Evolutionary conservation across 2,329 filamentous ascomycete genomes (phyloP).

Genomic region (Nigrospora oryzae): DNA sequence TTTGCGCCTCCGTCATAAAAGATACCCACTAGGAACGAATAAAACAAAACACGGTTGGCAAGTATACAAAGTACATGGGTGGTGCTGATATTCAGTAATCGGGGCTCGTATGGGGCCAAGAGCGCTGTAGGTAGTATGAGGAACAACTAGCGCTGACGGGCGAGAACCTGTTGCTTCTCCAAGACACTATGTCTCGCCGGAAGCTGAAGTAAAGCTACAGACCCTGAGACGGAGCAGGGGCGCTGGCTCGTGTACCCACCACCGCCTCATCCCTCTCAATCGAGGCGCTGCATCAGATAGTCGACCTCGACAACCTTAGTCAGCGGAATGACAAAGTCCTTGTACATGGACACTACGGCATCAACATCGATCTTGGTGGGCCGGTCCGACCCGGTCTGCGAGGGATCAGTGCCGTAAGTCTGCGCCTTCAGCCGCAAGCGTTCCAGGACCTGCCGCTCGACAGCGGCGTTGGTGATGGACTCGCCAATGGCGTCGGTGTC

Average conservation of each 20-base stretch:
- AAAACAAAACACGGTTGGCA: too few species aligned
- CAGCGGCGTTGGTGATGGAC: constrained; percentile 81
- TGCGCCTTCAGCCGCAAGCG: constrained; percentile 79
- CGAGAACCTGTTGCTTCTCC: too few species aligned
- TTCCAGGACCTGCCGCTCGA: constrained; percentile 88
- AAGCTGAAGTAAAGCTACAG: too few species aligned
- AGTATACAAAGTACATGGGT: too few species aligned
- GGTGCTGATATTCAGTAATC: too few species aligned
- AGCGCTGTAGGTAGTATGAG: too few species aligned
- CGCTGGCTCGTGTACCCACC: too few species aligned
- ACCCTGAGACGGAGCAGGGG: too few species aligned
- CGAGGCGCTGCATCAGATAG: constrained; percentile 75
- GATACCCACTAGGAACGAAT: constrained; percentile 1
- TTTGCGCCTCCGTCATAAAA: constrained; percentile 41
- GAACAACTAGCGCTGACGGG: too few species aligned
- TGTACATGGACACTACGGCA: constrained; percentile 84
- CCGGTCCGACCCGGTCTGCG: constrained; percentile 44
- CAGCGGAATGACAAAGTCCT: constrained; percentile 86
- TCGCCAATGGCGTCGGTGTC: constrained; percentile 77
- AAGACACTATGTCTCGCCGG: too few species aligned
- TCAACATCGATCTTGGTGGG: constrained; percentile 77
- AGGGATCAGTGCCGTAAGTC: constrained; percentile 89
- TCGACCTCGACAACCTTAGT: constrained; percentile 99
- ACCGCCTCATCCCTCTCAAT: not conserved
- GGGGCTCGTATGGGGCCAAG: too few species aligned